A percentile compares a stretch with the other conserved stretches of the same genome.
Conservation (phyloP, 1,139 yeast species). For the Geotrichum bryndzae region DNA sequence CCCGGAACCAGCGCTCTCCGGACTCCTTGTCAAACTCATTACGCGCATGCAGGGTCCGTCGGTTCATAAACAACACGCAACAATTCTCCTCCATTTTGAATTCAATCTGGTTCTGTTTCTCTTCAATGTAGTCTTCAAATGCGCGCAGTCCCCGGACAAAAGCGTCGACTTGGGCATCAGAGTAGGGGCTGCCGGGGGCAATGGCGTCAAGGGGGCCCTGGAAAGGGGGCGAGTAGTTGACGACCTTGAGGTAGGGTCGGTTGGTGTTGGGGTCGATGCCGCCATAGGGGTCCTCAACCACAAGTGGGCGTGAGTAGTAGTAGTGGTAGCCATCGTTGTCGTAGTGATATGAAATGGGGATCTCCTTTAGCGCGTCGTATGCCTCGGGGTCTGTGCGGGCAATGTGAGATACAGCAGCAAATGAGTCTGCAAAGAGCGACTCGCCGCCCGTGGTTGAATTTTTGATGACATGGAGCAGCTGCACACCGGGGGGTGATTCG, state of each 20-base stretch:
- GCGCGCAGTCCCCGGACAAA: conserved; percentile 53
- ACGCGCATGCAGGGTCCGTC: conserved; percentile 69
- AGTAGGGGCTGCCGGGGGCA: conserved; percentile 24
- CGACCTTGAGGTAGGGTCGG: conserved; percentile 45
- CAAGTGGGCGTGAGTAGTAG: conserved; percentile 57
- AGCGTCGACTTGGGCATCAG: conserved; percentile 39
- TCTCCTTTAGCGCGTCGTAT: conserved; percentile 52
- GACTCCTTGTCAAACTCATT: conserved; percentile 48
- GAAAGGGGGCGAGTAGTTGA: conserved; percentile 80
- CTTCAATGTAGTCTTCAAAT: conserved; percentile 57
- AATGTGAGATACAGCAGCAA: conserved; percentile 56
- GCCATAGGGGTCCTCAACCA: conserved; percentile 50
- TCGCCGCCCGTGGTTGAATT: conserved; percentile 67
- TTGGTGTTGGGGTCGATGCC: conserved; percentile 31
- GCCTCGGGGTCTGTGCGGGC: conserved; percentile 54
- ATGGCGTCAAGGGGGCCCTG: conserved; percentile 66
- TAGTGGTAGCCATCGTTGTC: conserved; percentile 60
- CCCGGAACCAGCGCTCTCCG: conserved; percentile 69
- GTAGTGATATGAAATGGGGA: conserved; percentile 69
- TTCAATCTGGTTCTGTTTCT: conserved; percentile 50
- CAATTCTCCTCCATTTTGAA: conserved; percentile 56
- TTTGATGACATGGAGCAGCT: conserved; percentile 59
- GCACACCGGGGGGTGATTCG: conserved; percentile 82
- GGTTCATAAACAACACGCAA: conserved; percentile 67
- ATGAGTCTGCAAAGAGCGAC: conserved; percentile 68